Conservation (phyloP, 441 rosid species). For the Hura crepitans region DNA sequence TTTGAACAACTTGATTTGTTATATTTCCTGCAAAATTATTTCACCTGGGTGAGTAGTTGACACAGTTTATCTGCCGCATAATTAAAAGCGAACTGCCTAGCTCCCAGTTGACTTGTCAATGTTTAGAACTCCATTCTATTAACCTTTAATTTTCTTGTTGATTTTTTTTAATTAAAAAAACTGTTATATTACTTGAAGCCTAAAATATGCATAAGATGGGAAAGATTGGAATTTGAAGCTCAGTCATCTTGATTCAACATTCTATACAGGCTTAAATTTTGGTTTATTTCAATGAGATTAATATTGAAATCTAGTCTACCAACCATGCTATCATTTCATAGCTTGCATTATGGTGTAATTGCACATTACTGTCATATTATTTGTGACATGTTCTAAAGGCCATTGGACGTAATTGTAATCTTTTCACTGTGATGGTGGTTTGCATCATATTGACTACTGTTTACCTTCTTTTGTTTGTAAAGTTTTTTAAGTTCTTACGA, state of each 20-base stretch:
- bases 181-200: background rate
- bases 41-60: background rate
- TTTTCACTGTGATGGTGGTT: too few relatives aligned
- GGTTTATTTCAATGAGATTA: background rate
- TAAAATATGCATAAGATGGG: background rate
- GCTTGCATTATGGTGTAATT: background rate
- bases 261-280: constrained; percentile 1
- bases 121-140: background rate
- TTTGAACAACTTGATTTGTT: background rate
- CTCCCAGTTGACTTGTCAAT: background rate
- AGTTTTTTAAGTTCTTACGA: background rate
- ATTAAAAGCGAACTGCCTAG: background rate
- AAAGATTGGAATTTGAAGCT: background rate
- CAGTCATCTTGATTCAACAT: background rate
- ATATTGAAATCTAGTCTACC: background rate
- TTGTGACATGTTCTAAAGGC: constrained; percentile 8
- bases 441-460: background rate
- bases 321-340: background rate
- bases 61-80: background rate
- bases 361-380: background rate
- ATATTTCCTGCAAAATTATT: background rate
- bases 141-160: background rate
- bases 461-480: background rate
- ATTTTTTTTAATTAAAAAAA: background rate
- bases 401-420: constrained; percentile 3